Base-by-base conservation (phyloP, 2,329 filamentous ascomycete genomes). In the Arthrobotrys iridis region DNA sequence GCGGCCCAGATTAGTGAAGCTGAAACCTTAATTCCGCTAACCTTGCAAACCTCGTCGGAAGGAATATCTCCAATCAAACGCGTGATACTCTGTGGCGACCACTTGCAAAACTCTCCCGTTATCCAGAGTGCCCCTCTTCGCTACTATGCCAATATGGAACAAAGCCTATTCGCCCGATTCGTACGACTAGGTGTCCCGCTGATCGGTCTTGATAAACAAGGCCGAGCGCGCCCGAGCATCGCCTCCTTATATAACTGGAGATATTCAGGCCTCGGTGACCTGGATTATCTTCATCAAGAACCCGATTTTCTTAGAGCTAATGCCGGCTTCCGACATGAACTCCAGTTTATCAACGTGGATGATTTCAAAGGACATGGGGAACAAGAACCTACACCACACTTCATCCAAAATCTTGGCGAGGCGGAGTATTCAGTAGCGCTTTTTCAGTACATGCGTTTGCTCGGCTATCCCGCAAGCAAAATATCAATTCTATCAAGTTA, bases 1-100 rank as follows among this genome's bases (percentile, higher is more conserved):
- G 94, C 95, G 3, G 95, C 95, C 10, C 95, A 99, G 81, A 94
- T 99, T 80, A 99, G 94, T 0, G 95, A 99, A 82, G 91, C 97
- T 48, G 95, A 99, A 81, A 96, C 93, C 77, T 98, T 99, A 83
- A 93, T 99, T 77, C 95, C 95, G 0, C 85, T 97, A 62, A 91
- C 93, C n/a, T 86, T 99, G 82, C 96, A 99, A 81, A 92, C 91
- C 77, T 64, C 64, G n/a, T 88, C 88, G 77, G 85, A 90, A 59
- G 91, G 91, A 33, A 86, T 92, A 80, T 86, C 92, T 78, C 88
- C 89, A 2, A 84, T 99, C 10, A 93, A 97, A 82, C 87, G 96
- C 41, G 89, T 99, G 4, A 92, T 99, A 1, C 86, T 99, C 2
- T 96, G 93, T 71, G 95, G 95, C 77, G 96, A 99, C 80, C 95